Conservation (phyloP, 805 yeast species). For the Starmerella kuoi region DNA sequence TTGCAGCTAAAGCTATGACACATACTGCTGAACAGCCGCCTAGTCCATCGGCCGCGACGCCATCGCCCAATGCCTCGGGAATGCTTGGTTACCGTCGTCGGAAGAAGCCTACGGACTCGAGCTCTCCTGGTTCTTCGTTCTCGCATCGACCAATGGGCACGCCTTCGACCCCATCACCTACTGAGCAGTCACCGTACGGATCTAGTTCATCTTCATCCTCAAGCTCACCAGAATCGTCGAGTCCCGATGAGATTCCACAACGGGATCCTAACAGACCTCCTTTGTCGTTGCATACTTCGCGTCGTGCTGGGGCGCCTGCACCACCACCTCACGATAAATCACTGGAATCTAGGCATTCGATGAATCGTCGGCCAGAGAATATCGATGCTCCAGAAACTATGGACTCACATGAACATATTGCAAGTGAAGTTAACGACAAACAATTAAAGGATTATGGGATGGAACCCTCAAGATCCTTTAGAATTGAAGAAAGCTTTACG, state of each 20-base stretch:
- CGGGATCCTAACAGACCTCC: conserved; percentile 1
- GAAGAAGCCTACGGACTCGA: background rate
- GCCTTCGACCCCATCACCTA: background rate
- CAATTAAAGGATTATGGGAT: too few species aligned
- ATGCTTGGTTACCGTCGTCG: conserved; percentile 20
- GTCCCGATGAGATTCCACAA: background rate
- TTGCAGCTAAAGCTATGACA: conserved; percentile 15
- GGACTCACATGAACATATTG: too few species aligned
- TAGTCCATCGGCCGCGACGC: conserved; percentile 19
- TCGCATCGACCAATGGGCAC: too few species aligned
- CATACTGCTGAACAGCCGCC: conserved; percentile 19
- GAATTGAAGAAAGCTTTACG: too few species aligned
- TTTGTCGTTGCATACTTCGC: background rate
- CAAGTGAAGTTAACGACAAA: too few species aligned
- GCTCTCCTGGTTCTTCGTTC: background rate
- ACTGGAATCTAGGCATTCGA: too few species aligned
- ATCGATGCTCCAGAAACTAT: too few species aligned
- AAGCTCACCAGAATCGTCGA: background rate
- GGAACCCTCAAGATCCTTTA: too few species aligned
- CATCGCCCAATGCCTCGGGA: conserved; percentile 18
- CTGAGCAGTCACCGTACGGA: background rate
- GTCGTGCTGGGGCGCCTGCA: background rate
- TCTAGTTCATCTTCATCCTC: background rate
- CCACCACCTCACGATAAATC: too few species aligned
- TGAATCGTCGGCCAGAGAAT: too few species aligned